Conservation (phyloP, 768 basidiomycete species). For the Leucocoprinus sp. region DNA sequence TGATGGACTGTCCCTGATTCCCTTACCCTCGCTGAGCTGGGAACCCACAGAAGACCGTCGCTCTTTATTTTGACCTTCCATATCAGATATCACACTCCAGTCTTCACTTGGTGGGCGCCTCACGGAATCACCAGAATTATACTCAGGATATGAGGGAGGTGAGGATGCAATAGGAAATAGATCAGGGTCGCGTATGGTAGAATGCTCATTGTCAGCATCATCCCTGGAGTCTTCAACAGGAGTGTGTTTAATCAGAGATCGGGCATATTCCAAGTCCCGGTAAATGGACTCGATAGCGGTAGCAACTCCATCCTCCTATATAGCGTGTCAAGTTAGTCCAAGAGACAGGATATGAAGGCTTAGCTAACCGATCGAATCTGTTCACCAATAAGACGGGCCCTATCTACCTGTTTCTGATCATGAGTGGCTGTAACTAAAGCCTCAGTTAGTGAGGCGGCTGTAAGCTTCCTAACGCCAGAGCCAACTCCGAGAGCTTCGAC, state of each 20-base stretch:
- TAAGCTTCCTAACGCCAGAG: slow-evolving; percentile 79
- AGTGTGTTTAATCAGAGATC: slow-evolving; percentile 68
- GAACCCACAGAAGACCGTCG: slow-evolving; percentile 48
- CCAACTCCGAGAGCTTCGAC: slow-evolving; percentile 96
- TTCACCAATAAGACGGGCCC: slow-evolving; percentile 80
- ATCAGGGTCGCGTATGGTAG: slow-evolving; percentile 27
- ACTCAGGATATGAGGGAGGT: slow-evolving; percentile 36
- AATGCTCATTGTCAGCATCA: slow-evolving; percentile 27
- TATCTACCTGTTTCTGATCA: slow-evolving; percentile 80
- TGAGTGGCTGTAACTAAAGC: slow-evolving; percentile 79
- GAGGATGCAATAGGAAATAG: slow-evolving; percentile 17
- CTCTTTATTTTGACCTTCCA: slow-evolving; percentile 38
- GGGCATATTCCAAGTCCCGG: slow-evolving; percentile 91
- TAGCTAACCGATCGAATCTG: slow-evolving; percentile 66
- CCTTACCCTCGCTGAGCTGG: slow-evolving; percentile 30
- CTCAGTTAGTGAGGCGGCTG: slow-evolving; percentile 65
- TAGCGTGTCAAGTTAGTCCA: slow-evolving; percentile 1
- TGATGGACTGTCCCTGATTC: slow-evolving; percentile 26
- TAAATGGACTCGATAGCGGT: slow-evolving; percentile 95
- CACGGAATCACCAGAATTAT: slow-evolving; percentile 49
- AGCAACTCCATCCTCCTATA: slow-evolving; percentile 87
- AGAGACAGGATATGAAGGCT: slow-evolving; percentile 14
- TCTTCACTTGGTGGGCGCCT: slow-evolving; percentile 61
- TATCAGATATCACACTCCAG: slow-evolving; percentile 83
- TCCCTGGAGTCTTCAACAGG: slow-evolving; percentile 25